Percentiles rank a stretch among this genome's conserved stretches.
Conservation (phyloP, 148 eudicot genomes). For the Salicornia ramosissima region DNA sequence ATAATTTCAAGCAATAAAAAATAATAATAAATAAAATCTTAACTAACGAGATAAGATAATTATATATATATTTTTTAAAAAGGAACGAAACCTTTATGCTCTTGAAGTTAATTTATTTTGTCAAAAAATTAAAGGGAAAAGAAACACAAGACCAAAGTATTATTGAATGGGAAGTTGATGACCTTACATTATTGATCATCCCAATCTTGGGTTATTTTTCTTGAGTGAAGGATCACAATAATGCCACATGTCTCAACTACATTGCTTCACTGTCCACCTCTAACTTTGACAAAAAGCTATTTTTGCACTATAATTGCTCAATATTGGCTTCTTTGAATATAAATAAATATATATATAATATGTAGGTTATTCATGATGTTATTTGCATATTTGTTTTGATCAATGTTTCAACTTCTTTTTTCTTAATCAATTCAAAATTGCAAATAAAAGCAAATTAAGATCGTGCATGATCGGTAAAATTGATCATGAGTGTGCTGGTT, state of each 20-base stretch:
- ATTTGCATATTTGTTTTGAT: not conserved
- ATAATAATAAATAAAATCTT: too few species aligned
- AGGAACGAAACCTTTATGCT: too few species aligned
- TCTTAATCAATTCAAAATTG: constrained; percentile 4
- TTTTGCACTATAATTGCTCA: constrained; percentile 4
- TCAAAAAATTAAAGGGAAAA: not conserved
- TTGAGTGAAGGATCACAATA: not conserved
- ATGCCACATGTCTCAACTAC: not conserved
- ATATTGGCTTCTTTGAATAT: not conserved
- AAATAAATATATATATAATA: constrained; percentile 6
- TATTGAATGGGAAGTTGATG: not conserved
- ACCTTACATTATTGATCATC: not conserved
- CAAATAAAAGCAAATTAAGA: not conserved
- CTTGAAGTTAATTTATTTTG: too few species aligned
- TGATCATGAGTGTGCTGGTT: too few species aligned
- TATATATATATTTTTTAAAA: too few species aligned
- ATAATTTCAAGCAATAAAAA: too few species aligned
- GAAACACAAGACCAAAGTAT: not conserved
- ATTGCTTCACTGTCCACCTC: not conserved
- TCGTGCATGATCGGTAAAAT: constrained; percentile 5
- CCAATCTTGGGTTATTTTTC: not conserved
- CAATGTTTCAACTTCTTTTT: not conserved
- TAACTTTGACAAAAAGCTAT: not conserved
- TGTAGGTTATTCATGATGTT: too few species aligned
- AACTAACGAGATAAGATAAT: too few species aligned